phyloP scores from a whole-genome alignment of 768 basidiomycete genomes.

The Xerocomellus chrysenteron region DNA sequence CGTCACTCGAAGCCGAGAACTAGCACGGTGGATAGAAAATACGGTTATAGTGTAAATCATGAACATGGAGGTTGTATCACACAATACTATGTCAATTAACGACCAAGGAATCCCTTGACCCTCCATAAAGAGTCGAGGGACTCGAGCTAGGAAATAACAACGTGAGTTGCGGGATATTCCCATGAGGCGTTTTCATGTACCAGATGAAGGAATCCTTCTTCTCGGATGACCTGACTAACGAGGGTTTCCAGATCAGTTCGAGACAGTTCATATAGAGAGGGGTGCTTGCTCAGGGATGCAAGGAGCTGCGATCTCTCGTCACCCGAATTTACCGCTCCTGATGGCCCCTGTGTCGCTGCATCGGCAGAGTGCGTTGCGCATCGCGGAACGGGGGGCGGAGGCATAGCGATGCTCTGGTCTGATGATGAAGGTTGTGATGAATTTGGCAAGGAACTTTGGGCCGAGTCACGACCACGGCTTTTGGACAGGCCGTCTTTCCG shows the following conservation, averaged over 20 bases:
- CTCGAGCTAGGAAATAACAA: conserved; percentile 44
- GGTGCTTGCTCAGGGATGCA: conserved; percentile 42
- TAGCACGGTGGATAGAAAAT: neutral
- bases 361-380: conserved; percentile 9
- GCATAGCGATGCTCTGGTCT: conserved; percentile 23
- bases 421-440: conserved; percentile 36
- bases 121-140: conserved; percentile 54
- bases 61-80: neutral
- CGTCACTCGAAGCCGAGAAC: conserved; percentile 36
- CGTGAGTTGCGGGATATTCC: conserved; percentile 10
- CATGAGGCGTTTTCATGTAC: conserved; percentile 38
- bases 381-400: conserved; percentile 33
- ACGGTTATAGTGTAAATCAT: neutral
- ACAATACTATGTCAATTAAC: conserved; percentile 5
- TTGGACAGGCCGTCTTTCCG: neutral
- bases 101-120: conserved; percentile 39
- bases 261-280: conserved; percentile 55
- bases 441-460: conserved; percentile 26
- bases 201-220: conserved; percentile 77
- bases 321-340: conserved; percentile 3
- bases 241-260: conserved; percentile 52
- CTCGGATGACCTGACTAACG: conserved; percentile 61
- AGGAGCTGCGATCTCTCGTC: conserved; percentile 28
- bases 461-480: conserved; percentile 4
- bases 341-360: conserved; percentile 1